Conservation (phyloP, 345 rosid species). For the Zanthoxylum bungeanum region DNA sequence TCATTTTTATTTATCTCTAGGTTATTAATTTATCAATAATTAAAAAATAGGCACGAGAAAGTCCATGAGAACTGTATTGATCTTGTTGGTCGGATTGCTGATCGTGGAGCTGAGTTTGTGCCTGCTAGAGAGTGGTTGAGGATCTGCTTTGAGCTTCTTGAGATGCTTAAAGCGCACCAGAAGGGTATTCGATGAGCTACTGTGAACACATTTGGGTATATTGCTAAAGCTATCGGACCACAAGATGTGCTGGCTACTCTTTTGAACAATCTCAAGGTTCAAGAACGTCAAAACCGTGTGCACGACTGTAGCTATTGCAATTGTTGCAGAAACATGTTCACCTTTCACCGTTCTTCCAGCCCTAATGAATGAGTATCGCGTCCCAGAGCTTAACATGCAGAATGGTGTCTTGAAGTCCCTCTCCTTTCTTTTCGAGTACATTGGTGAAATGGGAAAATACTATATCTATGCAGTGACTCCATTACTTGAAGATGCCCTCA, state of each 20-base stretch:
- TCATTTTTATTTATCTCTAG: no score
- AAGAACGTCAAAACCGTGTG: constrained; percentile 99
- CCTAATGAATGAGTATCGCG: constrained; percentile 95
- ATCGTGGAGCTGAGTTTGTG: constrained; percentile 99
- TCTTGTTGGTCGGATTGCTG: constrained; percentile 98
- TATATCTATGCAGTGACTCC: constrained; percentile 98
- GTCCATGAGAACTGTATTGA: constrained; percentile 99
- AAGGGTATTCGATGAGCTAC: constrained; percentile 98
- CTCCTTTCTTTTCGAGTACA: constrained; percentile 93
- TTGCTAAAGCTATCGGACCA: constrained; percentile 99
- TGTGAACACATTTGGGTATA: constrained; percentile 95
- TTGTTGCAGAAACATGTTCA: constrained; percentile 96
- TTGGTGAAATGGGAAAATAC: constrained; percentile 99
- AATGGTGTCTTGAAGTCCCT: constrained; percentile 96
- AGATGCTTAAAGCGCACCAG: constrained; percentile 99
- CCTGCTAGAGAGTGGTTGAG: constrained; percentile 99
- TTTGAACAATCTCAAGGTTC: constrained; percentile 96
- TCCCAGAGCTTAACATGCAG: constrained; percentile 97
- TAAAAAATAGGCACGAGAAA: constrained; percentile 99
- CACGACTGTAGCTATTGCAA: constrained; percentile 97
- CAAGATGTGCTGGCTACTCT: constrained; percentile 97
- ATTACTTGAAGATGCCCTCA: constrained; percentile 93
- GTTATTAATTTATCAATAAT: no score
- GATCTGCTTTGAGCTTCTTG: constrained; percentile 96
- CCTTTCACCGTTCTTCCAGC: constrained; percentile 97